Conservation (phyloP, 2,329 filamentous ascomycete genomes). For the Colletotrichum siamense region DNA sequence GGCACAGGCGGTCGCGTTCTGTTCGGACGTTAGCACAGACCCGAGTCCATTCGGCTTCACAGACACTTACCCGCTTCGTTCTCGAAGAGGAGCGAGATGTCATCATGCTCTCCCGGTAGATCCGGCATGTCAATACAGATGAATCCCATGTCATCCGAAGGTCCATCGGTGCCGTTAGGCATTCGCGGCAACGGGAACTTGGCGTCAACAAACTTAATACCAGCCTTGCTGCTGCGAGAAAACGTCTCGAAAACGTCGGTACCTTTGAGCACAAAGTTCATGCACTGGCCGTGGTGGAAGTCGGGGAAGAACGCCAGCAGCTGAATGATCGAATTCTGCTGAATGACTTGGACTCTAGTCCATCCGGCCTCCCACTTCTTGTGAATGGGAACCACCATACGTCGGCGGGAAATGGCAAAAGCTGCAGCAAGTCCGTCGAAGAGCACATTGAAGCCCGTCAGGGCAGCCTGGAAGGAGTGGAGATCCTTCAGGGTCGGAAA, state of each 20-base stretch:
- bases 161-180: conserved; percentile 53
- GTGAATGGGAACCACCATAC: conserved; percentile 91
- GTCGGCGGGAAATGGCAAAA: conserved; percentile 81
- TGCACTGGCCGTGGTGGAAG: conserved; percentile 84
- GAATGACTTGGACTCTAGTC: conserved; percentile 81
- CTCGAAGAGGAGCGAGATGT: conserved; percentile 87
- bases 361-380: conserved; percentile 91
- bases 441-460: conserved; percentile 81
- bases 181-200: conserved; percentile 84
- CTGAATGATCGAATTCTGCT: conserved; percentile 77
- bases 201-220: conserved; percentile 83
- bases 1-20: conserved; percentile 61
- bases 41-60: neutral
- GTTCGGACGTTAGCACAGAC: neutral
- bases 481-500: conserved; percentile 73
- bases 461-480: conserved; percentile 77
- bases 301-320: conserved; percentile 88
- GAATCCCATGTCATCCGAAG: conserved; percentile 71
- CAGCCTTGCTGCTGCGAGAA: conserved; percentile 67
- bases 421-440: conserved; percentile 75
- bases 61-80: conserved; percentile 71
- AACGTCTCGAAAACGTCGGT: conserved; percentile 83
- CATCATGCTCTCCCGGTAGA: conserved; percentile 90
- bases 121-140: conserved; percentile 87
- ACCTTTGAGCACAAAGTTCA: conserved; percentile 86